Evolutionary conservation across 176 grass and related monocot genomes (phyloP).

Genomic region (Typha latifolia): DNA sequence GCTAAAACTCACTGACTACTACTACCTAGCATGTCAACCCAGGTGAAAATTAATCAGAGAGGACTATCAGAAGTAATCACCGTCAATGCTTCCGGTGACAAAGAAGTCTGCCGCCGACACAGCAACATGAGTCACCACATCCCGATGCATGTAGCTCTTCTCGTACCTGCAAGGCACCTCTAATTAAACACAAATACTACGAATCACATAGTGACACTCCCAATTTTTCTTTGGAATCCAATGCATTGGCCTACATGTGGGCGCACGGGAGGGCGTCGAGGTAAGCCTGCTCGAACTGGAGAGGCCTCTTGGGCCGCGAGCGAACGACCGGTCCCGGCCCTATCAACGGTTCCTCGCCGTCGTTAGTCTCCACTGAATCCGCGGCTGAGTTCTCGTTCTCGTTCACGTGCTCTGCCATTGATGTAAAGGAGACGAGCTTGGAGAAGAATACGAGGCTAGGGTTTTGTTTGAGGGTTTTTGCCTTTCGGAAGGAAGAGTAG

Average conservation of each 20-base stretch:
- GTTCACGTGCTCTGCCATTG: constrained; percentile 29
- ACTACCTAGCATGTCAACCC: neutral
- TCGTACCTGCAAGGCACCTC: constrained; percentile 61
- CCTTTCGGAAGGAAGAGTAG: neutral
- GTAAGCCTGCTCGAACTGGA: constrained; percentile 95
- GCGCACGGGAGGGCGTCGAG: constrained; percentile 81
- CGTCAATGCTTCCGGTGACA: constrained; percentile 90
- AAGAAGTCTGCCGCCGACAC: constrained; percentile 77
- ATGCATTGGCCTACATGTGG: constrained; percentile 46
- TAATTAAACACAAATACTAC: constrained; percentile 11
- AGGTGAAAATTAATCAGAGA: neutral
- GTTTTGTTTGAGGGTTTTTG: constrained; percentile 1
- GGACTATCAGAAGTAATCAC: constrained; percentile 23
- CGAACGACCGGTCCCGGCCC: constrained; percentile 57
- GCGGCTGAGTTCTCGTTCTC: constrained; percentile 5
- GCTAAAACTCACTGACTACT: neutral
- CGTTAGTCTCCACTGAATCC: constrained; percentile 12
- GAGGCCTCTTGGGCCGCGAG: constrained; percentile 64
- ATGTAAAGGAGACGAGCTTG: neutral
- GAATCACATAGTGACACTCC: neutral
- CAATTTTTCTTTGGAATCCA: neutral
- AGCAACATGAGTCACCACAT: constrained; percentile 87
- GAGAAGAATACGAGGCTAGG: neutral
- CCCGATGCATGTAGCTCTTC: constrained; percentile 98
- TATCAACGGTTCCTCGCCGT: constrained; percentile 38